Conservation (phyloP, 2,329 filamentous ascomycete species). For the Ustilaginoidea virens region DNA sequence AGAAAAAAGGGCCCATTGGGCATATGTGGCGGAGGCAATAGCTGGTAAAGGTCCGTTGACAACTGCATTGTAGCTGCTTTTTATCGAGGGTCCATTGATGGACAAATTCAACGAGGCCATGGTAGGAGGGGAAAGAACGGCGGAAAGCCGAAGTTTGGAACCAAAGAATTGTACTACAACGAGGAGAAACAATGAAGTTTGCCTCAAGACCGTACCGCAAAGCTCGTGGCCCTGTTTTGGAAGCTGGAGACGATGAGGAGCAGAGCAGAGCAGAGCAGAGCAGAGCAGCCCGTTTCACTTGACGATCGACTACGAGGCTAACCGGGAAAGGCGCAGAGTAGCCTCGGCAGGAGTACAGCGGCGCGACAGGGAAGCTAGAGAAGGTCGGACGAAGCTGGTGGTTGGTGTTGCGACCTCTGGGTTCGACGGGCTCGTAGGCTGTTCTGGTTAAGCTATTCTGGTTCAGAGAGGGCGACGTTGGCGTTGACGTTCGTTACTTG, state of each 20-base stretch:
- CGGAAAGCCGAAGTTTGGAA: neutral
- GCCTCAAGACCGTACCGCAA: neutral
- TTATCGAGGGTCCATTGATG: constrained; percentile 68
- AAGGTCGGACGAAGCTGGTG: neutral
- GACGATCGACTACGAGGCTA: too few species aligned
- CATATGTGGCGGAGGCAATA: constrained; percentile 62
- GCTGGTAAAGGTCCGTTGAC: constrained; percentile 35
- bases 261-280: neutral
- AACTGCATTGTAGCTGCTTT: constrained; percentile 56
- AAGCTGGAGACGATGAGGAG: neutral
- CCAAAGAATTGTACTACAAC: too few species aligned
- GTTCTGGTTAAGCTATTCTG: too few species aligned
- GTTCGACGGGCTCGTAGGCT: too few species aligned
- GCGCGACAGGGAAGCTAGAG: neutral
- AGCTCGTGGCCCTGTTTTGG: constrained; percentile 1
- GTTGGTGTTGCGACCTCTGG: constrained; percentile 5
- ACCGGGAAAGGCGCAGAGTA: too few species aligned
- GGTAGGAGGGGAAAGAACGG: constrained; percentile 9
- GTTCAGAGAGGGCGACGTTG: constrained; percentile 7
- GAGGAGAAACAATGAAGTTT: constrained; percentile 1
- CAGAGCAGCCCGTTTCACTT: too few species aligned
- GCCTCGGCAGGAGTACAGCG: too few species aligned
- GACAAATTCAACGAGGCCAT: constrained; percentile 77
- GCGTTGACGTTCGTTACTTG: constrained; percentile 7
- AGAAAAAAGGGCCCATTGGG: constrained; percentile 86